Evolutionary conservation across 495 filamentous ascomycete species (phyloP), one percentile per base, ranked within the genome.

Genomic region (Penicillium odoratum): DNA sequence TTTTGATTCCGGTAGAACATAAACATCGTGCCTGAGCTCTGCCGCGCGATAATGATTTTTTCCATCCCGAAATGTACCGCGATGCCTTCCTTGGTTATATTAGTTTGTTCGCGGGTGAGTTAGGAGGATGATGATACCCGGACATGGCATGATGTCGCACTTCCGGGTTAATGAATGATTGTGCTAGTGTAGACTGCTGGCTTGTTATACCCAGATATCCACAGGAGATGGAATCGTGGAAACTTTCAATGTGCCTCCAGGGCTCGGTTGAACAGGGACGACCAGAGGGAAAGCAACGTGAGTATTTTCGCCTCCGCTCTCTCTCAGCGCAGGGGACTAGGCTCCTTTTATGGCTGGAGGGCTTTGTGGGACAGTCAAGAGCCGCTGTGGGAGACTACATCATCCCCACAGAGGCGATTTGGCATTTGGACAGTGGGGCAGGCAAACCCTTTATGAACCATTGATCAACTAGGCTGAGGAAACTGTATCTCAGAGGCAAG

Each of bases 371-470:
- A 44, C 33, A 53, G 51, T 3, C 38, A 30, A 40, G 13, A 51
- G 33, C 31, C 34, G 31, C 33, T 15, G 15, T 45, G 45, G 51
- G 57, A 31, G 57, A 59, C 51, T 55, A 59, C 51, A 59, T 59
- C 57, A 59, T 59, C 57, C 51, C 57, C 57, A 55, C 57, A 59
- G 28, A 31, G 28, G 9, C 7, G 0, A 38, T 46, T 25, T 42
- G n/a, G n/a, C 34, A 34, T 48, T 16, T 26, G 48, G 8, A 56
- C 28, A 48, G 53, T 51, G 47, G 53, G 51, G 53, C 33, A 28
- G 16, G 5, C 11, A 28, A 13, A 4, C 3, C 4, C 9, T 47
- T 47, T 0, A 47, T 47, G 21, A 11, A 28, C 21, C 9, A 29
- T 15, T 29, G 21, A 16, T 7, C 11, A 38, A 10, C 34, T 9